These are phyloP conservation scores for Eutrema heterophyllum DNA, from an alignment of 345 rosid genomes.

Conservation along the genomic window DNA sequence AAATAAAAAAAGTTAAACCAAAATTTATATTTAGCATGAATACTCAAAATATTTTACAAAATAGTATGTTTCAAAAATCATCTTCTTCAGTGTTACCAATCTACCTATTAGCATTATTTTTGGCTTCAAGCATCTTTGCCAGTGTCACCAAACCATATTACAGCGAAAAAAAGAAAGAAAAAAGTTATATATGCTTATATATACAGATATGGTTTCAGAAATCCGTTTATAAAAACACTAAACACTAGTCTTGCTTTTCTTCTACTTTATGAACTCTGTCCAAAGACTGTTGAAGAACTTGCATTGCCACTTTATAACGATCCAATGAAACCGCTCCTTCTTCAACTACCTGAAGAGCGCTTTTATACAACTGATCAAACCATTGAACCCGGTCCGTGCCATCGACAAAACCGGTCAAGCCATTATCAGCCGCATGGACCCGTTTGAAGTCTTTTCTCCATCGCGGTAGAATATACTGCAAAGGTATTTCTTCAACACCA, in stretches of 20 bases:
- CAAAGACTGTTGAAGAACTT: slow-evolving; percentile 46
- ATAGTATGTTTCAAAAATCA: neutral
- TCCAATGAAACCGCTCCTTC: slow-evolving; percentile 61
- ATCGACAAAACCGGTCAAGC: neutral
- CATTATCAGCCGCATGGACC: slow-evolving; percentile 34
- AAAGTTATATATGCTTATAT: neutral
- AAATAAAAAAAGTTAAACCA: too few relatives aligned
- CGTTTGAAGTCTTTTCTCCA: slow-evolving; percentile 74
- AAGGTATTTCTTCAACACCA: slow-evolving; percentile 68
- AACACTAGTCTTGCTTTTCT: slow-evolving; percentile 24
- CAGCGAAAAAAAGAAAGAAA: neutral
- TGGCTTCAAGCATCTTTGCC: neutral
- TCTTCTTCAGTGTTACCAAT: neutral
- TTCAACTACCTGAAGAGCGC: slow-evolving; percentile 61
- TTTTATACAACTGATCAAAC: slow-evolving; percentile 54
- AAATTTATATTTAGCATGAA: neutral
- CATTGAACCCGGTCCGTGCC: slow-evolving; percentile 35
- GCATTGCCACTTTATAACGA: slow-evolving; percentile 57
- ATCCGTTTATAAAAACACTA: slow-evolving; percentile 11
- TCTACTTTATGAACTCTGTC: slow-evolving; percentile 49
- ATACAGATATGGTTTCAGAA: slow-evolving; percentile 11
- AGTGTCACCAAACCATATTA: neutral
- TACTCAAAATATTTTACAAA: too few relatives aligned
- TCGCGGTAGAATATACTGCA: slow-evolving; percentile 48
- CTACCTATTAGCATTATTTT: neutral